Conservation (phyloP, 768 basidiomycete genomes). For the Steccherinum ochraceum region DNA sequence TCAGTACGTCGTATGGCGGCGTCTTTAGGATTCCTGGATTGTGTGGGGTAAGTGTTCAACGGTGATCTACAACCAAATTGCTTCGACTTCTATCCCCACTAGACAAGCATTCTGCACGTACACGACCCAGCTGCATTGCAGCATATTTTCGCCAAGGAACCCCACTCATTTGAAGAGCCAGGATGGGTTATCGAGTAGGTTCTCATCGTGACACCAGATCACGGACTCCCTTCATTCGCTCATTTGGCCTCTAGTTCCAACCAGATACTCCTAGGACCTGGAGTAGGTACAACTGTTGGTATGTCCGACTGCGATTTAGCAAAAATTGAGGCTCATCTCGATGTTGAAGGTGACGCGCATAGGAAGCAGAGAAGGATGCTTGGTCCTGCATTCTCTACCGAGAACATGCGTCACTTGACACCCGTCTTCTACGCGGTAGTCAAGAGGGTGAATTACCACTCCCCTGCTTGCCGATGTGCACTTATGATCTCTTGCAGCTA, state of each 20-base stretch:
- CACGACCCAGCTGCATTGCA: conserved; percentile 18
- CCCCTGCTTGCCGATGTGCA: too few species aligned
- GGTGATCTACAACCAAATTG: not conserved
- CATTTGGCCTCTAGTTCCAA: too few species aligned
- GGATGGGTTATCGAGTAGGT: not conserved
- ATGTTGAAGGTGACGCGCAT: conserved; percentile 13
- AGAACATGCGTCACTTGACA: conserved; percentile 16
- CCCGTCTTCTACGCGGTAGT: conserved; percentile 14
- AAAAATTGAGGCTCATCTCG: not conserved
- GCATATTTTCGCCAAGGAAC: conserved; percentile 14
- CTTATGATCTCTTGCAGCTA: not conserved
- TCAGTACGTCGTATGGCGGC: conserved; percentile 13
- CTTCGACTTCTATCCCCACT: not conserved
- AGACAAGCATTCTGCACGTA: conserved; percentile 14
- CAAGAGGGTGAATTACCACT: too few species aligned
- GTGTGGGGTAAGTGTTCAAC: conserved; percentile 12
- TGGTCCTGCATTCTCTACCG: conserved; percentile 17
- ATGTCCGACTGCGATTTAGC: too few species aligned
- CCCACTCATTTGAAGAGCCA: conserved; percentile 1
- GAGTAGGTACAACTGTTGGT: conserved; percentile 12
- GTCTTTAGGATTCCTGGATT: conserved; percentile 12
- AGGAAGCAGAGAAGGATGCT: conserved; percentile 18
- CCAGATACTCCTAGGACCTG: conserved; percentile 10
- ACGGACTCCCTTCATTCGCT: too few species aligned
- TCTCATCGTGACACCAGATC: too few species aligned